Evolutionary conservation across 2,329 filamentous ascomycete genomes (phyloP).

Genomic region (Ceratocystis alfenasii): DNA sequence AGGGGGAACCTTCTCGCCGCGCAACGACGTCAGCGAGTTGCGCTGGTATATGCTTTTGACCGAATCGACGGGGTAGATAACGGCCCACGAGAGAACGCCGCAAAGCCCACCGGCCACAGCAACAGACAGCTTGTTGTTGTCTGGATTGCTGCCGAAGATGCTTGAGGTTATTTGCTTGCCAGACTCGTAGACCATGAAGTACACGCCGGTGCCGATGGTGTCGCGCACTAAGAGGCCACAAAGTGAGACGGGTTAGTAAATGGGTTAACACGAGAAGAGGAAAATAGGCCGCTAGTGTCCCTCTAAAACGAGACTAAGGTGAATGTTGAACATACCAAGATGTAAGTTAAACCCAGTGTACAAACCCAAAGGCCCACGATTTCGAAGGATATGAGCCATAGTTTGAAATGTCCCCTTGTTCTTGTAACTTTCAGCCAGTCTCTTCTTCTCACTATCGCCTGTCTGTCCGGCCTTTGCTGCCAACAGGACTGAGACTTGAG

Average conservation of each 20-base stretch:
- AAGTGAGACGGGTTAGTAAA: conserved; percentile 8
- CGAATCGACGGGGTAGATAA: conserved; percentile 65
- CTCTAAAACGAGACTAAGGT: not conserved
- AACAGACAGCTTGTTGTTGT: conserved; percentile 57
- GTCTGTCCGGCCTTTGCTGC: conserved; percentile 34
- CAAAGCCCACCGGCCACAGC: conserved; percentile 68
- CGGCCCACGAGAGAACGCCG: conserved; percentile 71
- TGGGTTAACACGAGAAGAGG: not conserved
- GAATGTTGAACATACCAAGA: conserved; percentile 46
- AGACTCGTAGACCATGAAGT: conserved; percentile 83
- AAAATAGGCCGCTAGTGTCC: not conserved
- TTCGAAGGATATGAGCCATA: conserved; percentile 62
- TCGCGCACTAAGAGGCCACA: conserved; percentile 51
- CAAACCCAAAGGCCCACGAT: conserved; percentile 59
- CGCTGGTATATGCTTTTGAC: conserved; percentile 79
- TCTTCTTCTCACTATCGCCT: conserved; percentile 39
- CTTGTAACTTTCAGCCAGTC: conserved; percentile 56
- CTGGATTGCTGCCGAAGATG: conserved; percentile 17
- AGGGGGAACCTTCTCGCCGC: conserved; percentile 50
- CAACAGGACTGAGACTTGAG: conserved; percentile 71
- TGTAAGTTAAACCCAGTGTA: conserved; percentile 75
- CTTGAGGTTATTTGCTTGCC: conserved; percentile 58
- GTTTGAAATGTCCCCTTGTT: conserved; percentile 68
- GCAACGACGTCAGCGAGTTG: conserved; percentile 59
- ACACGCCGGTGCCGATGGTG: conserved; percentile 70